Evolutionary conservation across 108 stramenopile genomes (phyloP), one percentile per base, ranked within the genome.

Genomic region (Skeletonema grethae): DNA sequence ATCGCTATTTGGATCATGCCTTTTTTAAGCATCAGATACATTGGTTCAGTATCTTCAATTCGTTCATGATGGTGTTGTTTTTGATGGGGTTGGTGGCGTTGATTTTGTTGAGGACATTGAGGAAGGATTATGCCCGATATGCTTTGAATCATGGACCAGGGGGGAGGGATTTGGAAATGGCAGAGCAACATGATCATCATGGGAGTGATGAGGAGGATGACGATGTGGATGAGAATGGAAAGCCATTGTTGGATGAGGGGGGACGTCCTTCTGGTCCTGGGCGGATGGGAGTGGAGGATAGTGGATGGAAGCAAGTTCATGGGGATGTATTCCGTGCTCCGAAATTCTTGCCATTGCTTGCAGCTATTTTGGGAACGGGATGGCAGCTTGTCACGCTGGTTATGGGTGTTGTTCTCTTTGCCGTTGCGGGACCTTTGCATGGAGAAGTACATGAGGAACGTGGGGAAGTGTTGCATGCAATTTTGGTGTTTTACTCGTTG

Each of bases 1-100:
- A 71, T 66, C 48, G 80, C 60, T 13, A 38, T 72, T 29, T 65
- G 76, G 80, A 81, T 75, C 3, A 76, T 81, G 87, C 85, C 32
- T 98, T 99, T 72, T 99, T 99, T 86, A 97, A 98, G 79, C 98
- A 99, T 78, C 94, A 95, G 45, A 98, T 99, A 70, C 99, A 99
- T 85, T 98, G 98, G 98, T 99, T 99, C 85, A 87, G 91, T 63
- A 89, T 53, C 76, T 71, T 32, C 63, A 81, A 30, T 75, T 53
- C n/a, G 75, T 61, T 16, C 56, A 67, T 29, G 66, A 48, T 48
- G 46, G 46, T 48, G 46, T 48, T 48, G 46, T 48, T 48, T 20
- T 48, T 48, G 46, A 48, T 48, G 46, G 46, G 46, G 46, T 48
- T 48, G 46, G 46, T 48, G 46, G 46, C 46, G 18, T 48, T 48